phyloP scores from a whole-genome alignment of 768 basidiomycete species.

The Neoboletus subvelutipes region DNA sequence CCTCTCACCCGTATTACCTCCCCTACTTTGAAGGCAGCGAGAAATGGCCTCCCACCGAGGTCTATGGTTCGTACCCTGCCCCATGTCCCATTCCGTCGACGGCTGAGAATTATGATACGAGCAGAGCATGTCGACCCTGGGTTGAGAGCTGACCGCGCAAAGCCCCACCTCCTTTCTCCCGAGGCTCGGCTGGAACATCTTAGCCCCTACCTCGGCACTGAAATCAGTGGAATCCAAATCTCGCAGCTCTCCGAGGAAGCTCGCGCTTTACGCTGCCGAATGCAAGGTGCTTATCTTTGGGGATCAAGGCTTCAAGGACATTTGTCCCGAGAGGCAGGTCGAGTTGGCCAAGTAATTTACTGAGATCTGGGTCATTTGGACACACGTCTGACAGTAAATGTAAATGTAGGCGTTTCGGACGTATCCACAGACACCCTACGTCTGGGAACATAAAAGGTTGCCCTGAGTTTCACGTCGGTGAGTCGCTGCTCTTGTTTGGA shows the following conservation, averaged over 20 bases:
- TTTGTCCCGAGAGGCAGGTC: slow-evolving; percentile 51
- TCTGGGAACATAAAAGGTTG: slow-evolving; percentile 35
- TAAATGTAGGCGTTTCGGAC: slow-evolving; percentile 44
- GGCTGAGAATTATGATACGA: not conserved
- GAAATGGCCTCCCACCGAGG: slow-evolving; percentile 49
- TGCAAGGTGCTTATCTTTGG: slow-evolving; percentile 55
- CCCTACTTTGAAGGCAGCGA: slow-evolving; percentile 47
- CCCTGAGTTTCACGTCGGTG: slow-evolving; percentile 35
- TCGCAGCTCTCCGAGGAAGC: slow-evolving; percentile 48
- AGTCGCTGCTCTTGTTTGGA: slow-evolving; percentile 13
- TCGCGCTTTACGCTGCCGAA: slow-evolving; percentile 51
- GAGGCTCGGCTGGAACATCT: slow-evolving; percentile 41
- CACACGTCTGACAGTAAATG: not conserved
- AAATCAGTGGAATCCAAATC: slow-evolving; percentile 50
- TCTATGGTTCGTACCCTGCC: slow-evolving; percentile 18
- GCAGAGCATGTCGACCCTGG: slow-evolving; percentile 47
- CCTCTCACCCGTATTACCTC: slow-evolving; percentile 50
- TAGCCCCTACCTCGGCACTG: slow-evolving; percentile 53
- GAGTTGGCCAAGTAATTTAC: slow-evolving; percentile 44
- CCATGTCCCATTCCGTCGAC: not conserved
- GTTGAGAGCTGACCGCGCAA: slow-evolving; percentile 46
- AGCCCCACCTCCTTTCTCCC: slow-evolving; percentile 48
- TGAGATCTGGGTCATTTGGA: not conserved
- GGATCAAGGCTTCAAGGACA: slow-evolving; percentile 61
- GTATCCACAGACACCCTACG: slow-evolving; percentile 46